phyloP scores from a whole-genome alignment of 2,329 filamentous ascomycete species.

The Neonectria punicea region DNA sequence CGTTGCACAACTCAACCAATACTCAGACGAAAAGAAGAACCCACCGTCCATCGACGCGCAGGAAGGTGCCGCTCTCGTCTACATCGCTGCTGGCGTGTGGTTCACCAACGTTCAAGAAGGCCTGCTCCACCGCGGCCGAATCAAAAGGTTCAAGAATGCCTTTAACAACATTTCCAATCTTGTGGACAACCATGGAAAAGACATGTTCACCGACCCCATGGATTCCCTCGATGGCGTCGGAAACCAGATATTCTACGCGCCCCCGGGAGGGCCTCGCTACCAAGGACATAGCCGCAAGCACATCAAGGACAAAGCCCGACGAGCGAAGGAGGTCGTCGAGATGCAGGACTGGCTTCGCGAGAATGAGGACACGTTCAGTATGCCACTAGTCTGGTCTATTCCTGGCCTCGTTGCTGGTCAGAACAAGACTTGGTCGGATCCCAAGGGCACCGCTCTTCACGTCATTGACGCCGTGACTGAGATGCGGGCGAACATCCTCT shows the following conservation, averaged over 20 bases:
- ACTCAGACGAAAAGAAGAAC: slow-evolving; percentile 29
- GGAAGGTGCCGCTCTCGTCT: slow-evolving; percentile 36
- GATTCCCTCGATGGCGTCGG: slow-evolving; percentile 41
- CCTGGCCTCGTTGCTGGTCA: slow-evolving; percentile 28
- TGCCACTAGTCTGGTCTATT: slow-evolving; percentile 36
- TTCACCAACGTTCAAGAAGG: slow-evolving; percentile 28
- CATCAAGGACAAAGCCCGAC: slow-evolving; percentile 1
- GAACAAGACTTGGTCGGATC: slow-evolving; percentile 32
- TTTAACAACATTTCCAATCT: slow-evolving; percentile 36
- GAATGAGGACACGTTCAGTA: slow-evolving; percentile 26
- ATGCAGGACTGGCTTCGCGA: slow-evolving; percentile 32
- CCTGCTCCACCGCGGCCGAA: neutral
- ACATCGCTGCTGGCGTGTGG: slow-evolving; percentile 42
- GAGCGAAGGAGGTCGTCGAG: slow-evolving; percentile 26
- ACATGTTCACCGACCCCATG: slow-evolving; percentile 36
- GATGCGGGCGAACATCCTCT: slow-evolving; percentile 54
- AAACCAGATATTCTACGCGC: slow-evolving; percentile 43
- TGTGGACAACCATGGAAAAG: slow-evolving; percentile 29
- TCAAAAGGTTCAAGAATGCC: slow-evolving; percentile 25
- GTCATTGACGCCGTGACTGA: slow-evolving; percentile 43
- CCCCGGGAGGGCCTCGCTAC: slow-evolving; percentile 38
- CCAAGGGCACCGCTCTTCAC: slow-evolving; percentile 41
- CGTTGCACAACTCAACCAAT: slow-evolving; percentile 36
- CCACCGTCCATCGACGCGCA: slow-evolving; percentile 30
- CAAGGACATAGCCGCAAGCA: slow-evolving; percentile 19